Evolutionary conservation across 352 stramenopile species (phyloP).

Genomic region (Halophytophthora polymorphica): DNA sequence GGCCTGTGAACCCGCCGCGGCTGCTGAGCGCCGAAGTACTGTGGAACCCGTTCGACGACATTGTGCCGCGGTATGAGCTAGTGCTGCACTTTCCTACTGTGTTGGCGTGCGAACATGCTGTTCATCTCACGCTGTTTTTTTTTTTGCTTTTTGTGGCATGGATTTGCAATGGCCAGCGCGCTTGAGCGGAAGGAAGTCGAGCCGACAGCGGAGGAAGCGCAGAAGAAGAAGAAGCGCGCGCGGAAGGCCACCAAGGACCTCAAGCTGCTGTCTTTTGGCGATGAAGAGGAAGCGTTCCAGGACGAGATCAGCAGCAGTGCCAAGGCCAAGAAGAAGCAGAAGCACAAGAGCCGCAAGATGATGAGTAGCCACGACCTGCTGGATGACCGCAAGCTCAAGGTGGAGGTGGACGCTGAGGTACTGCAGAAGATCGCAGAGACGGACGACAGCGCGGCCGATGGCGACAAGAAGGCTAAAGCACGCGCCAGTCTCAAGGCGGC

Average conservation of each 20-base stretch:
- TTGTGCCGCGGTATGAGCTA: constrained; percentile 75
- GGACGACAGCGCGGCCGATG: constrained; percentile 4
- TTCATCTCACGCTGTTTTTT: constrained; percentile 3
- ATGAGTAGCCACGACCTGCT: constrained; percentile 75
- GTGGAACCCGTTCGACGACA: constrained; percentile 94
- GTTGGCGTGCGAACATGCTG: not conserved
- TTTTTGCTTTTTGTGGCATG: not conserved
- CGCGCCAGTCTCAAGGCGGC: constrained; percentile 40
- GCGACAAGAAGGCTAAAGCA: constrained; percentile 38
- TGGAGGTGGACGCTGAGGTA: constrained; percentile 55
- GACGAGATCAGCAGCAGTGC: constrained; percentile 29
- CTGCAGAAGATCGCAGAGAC: constrained; percentile 50
- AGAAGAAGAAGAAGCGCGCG: constrained; percentile 77
- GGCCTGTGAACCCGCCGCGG: constrained; percentile 67
- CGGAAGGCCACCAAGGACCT: constrained; percentile 91
- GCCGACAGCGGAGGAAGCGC: constrained; percentile 22
- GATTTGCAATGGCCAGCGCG: constrained; percentile 13
- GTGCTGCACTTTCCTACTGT: not conserved
- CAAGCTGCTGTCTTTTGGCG: constrained; percentile 95
- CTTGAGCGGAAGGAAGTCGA: constrained; percentile 22
- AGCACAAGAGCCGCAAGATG: constrained; percentile 55
- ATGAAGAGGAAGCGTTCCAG: constrained; percentile 80
- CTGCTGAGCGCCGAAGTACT: constrained; percentile 90
- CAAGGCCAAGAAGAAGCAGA: constrained; percentile 48
- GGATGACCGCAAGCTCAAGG: constrained; percentile 59